Evolutionary conservation across 2,329 filamentous ascomycete species (phyloP), one percentile per base, ranked within the genome.

Genomic region (Onygenales sp.): DNA sequence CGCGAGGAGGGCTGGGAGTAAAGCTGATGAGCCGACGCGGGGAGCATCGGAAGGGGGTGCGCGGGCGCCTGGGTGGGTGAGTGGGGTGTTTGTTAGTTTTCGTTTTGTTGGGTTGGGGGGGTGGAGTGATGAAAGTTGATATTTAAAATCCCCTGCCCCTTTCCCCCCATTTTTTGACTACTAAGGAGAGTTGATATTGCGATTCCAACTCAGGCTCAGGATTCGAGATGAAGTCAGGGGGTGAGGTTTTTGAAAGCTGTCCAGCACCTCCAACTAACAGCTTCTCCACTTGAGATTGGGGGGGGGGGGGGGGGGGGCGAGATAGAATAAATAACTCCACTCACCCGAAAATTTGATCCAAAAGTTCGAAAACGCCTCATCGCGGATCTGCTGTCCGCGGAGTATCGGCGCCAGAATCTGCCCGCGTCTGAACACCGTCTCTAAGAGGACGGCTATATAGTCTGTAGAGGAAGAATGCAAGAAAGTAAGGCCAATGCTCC

Each of bases 1-100:
- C 17, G 67, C 60, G 17, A 76, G 63, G 6, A 77, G 61, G 0
- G 67, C 62, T 0, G 73, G 70, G 51, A 76, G 67, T 13, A 75
- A 63, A 10, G 66, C 65, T 6, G 66, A 61, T 10, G 70, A 72
- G 42, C 63, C 62, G 56, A 55, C 33, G 54, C 58, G 54, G 57
- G 40, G 17, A 10, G 40, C 42, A 48, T 54, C 52, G 34, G 48
- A 44, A 33, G 21, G 37, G 10, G 52, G 58, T 32, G 52, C 42
- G 36, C 55, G 52, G 36, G 51, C 50, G 34, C 48, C 53, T 57
- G 21, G 8, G n/a, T 39, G 33, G 14, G 14, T 9, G 4, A 8
- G 9, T 31, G 13, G 45, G 9, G 10, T 11, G 11, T 33, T n/a
- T 34, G 10, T 52, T 43, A 14, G 11, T 48, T 39, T 32, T 42